These are phyloP conservation scores for Silene coronaria DNA, from an alignment of 179 eudicot genomes.

Conservation along the genomic window DNA sequence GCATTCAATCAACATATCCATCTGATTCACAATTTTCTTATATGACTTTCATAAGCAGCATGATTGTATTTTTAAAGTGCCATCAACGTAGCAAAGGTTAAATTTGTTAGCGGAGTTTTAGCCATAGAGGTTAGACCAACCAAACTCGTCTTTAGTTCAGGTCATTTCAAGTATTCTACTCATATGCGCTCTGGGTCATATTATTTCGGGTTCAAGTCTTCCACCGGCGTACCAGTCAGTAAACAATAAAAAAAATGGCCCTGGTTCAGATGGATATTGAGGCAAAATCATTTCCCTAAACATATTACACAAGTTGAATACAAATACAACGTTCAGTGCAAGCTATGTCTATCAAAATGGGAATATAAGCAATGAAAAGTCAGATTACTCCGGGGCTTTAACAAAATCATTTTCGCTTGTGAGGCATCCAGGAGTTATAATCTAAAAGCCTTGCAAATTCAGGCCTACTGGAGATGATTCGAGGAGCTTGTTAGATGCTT, in stretches of 20 bases:
- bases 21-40: background rate
- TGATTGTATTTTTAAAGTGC: too few species aligned
- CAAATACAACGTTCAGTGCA: slow-evolving; percentile 8
- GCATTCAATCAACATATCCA: slow-evolving; percentile 12
- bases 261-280: background rate
- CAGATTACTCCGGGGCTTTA: background rate
- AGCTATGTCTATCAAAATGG: slow-evolving; percentile 4
- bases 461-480: background rate
- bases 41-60: background rate
- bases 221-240: too few species aligned
- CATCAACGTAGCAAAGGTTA: too few species aligned
- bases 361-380: slow-evolving; percentile 8
- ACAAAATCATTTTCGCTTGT: slow-evolving; percentile 2
- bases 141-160: too few species aligned
- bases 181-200: too few species aligned
- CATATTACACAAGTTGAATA: background rate
- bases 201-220: too few species aligned
- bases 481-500: slow-evolving; percentile 10
- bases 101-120: too few species aligned
- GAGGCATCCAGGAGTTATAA: background rate
- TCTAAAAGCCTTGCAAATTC: slow-evolving; percentile 9
- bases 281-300: background rate
- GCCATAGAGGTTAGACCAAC: too few species aligned
- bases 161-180: too few species aligned
- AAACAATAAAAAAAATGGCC: too few species aligned